Percentiles rank a stretch among this genome's conserved stretches.
Conservation (phyloP, 306 rosid genomes). For the Citrullus colocynthis region DNA sequence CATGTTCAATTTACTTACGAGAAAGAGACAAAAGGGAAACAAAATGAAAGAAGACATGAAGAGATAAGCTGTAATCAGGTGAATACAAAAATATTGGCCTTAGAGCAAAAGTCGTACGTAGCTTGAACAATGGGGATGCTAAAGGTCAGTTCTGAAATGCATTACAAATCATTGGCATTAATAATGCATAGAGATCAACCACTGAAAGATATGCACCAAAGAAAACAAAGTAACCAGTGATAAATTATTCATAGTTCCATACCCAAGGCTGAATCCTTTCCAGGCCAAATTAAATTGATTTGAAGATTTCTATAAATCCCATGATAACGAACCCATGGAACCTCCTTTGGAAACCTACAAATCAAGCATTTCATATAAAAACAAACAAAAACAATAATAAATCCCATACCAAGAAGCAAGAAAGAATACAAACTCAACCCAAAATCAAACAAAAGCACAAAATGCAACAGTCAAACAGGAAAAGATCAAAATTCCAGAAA, state of each 20-base stretch:
- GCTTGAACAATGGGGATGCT: neutral
- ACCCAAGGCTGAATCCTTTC: slow-evolving; percentile 70
- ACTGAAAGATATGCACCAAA: neutral
- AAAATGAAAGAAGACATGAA: neutral
- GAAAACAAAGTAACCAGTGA: neutral
- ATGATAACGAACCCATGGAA: slow-evolving; percentile 69
- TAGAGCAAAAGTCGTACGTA: neutral
- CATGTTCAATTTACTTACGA: neutral
- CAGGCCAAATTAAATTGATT: slow-evolving; percentile 71
- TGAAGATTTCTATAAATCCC: slow-evolving; percentile 57
- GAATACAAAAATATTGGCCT: neutral
- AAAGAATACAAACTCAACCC: neutral
- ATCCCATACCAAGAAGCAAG: neutral
- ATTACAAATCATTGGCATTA: neutral
- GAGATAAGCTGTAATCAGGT: neutral
- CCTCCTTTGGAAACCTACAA: slow-evolving; percentile 63
- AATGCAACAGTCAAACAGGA: neutral
- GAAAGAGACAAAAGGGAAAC: neutral
- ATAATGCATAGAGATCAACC: neutral
- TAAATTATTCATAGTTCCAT: slow-evolving; percentile 3
- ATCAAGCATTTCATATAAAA: neutral
- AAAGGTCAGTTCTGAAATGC: neutral
- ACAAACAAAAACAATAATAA: neutral
- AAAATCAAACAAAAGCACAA: neutral
- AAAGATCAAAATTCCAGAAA: neutral